Evolutionary conservation across 2,329 filamentous ascomycete genomes (phyloP).

Genomic region (Onygenales sp.): DNA sequence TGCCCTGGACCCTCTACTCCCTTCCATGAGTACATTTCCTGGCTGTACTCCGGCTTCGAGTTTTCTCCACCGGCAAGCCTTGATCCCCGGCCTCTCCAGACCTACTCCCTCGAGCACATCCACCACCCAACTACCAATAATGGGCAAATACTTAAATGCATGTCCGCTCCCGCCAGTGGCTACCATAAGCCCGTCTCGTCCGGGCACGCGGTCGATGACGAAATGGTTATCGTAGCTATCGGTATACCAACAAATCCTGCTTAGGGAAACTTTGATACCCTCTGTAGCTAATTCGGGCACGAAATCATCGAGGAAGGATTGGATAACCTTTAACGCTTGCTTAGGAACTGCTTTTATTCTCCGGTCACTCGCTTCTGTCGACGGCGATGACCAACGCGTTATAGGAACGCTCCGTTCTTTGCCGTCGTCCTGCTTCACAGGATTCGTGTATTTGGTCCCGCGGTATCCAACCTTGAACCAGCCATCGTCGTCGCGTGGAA

Average conservation of each 20-base stretch:
- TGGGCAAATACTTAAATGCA: constrained; percentile 53
- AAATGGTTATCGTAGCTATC: constrained; percentile 49
- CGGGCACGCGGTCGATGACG: constrained; percentile 44
- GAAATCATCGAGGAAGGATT: constrained; percentile 29
- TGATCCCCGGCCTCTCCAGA: constrained; percentile 19
- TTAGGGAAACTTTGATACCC: constrained; percentile 32
- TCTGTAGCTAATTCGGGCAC: constrained; percentile 34
- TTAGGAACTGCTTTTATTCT: constrained; percentile 14
- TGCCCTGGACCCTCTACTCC: constrained; percentile 9
- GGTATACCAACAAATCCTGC: constrained; percentile 47
- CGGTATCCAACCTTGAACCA: constrained; percentile 44
- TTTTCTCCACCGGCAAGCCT: constrained; percentile 17
- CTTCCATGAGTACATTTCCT: constrained; percentile 16
- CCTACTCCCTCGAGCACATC: constrained; percentile 38
- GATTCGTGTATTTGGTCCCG: constrained; percentile 43
- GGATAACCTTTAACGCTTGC: constrained; percentile 19
- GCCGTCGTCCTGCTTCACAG: constrained; percentile 26
- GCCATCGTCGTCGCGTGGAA: constrained; percentile 35
- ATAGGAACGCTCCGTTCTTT: constrained; percentile 30
- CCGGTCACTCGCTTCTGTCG: constrained; percentile 2
- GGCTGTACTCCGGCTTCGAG: constrained; percentile 7
- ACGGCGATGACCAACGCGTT: constrained; percentile 25
- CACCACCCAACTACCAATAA: constrained; percentile 46
- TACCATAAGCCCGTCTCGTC: constrained; percentile 44
- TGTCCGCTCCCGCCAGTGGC: constrained; percentile 55